Evolutionary conservation across 345 rosid genomes (phyloP).

Genomic region (Citrus sinensis): DNA sequence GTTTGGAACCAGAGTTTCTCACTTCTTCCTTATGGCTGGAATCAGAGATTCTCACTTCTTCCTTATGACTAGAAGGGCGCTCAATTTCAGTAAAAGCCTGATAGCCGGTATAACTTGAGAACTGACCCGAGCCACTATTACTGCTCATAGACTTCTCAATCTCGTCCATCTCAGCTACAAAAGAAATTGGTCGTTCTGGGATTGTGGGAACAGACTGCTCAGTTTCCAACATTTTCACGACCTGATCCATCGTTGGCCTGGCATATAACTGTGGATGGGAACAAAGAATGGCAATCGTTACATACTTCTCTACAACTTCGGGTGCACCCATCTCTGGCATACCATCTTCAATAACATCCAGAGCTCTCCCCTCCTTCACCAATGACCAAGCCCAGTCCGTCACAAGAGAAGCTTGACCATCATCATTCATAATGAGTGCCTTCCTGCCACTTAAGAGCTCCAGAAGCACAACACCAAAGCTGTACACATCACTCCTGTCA

Average conservation of each 20-base stretch:
- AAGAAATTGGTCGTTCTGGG: slow-evolving; percentile 77
- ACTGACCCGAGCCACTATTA: slow-evolving; percentile 53
- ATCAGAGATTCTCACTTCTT: slow-evolving; percentile 25
- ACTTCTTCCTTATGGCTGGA: slow-evolving; percentile 23
- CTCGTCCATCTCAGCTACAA: slow-evolving; percentile 64
- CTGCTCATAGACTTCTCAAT: slow-evolving; percentile 70
- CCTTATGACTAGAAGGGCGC: slow-evolving; percentile 23
- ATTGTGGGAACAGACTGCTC: slow-evolving; percentile 64
- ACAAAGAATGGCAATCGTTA: slow-evolving; percentile 72
- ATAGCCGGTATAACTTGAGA: slow-evolving; percentile 59
- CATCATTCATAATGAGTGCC: slow-evolving; percentile 50
- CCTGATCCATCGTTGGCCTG: slow-evolving; percentile 95
- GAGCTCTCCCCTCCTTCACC: slow-evolving; percentile 47
- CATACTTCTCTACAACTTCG: slow-evolving; percentile 77
- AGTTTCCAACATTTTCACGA: slow-evolving; percentile 85
- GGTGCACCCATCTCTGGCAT: slow-evolving; percentile 57
- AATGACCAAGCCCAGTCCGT: slow-evolving; percentile 94
- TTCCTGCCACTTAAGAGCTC: slow-evolving; percentile 89
- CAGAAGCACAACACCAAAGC: slow-evolving; percentile 85
- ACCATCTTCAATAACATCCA: slow-evolving; percentile 78
- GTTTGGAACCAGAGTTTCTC: slow-evolving; percentile 25
- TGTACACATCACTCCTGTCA: slow-evolving; percentile 84
- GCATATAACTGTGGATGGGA: slow-evolving; percentile 87
- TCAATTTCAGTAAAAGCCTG: slow-evolving; percentile 46
- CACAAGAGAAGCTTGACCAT: slow-evolving; percentile 58